These are phyloP conservation scores for Arthrinium phaeospermum DNA, from an alignment of 2,329 filamentous ascomycete species.

Conservation along the genomic window DNA sequence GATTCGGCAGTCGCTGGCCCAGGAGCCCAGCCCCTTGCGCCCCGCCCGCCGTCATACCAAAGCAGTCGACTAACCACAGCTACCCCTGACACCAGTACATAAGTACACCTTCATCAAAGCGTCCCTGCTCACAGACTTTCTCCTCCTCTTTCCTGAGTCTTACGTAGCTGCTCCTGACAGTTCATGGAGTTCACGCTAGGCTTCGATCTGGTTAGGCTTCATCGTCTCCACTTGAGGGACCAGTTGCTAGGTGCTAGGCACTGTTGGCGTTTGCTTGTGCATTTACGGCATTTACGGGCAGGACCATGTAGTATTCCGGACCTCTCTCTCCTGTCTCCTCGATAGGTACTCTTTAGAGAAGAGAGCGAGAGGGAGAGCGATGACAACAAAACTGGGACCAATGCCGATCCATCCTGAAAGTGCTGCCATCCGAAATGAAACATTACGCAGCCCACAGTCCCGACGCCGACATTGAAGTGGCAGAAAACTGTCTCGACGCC, in stretches of 20 bases:
- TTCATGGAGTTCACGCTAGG: neutral
- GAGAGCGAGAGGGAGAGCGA: neutral
- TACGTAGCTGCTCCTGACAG: neutral
- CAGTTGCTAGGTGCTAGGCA: neutral
- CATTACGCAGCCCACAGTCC: neutral
- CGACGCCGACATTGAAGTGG: neutral
- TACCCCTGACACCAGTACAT: neutral
- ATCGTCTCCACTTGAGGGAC: neutral
- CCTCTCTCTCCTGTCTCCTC: neutral
- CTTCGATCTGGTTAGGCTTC: neutral
- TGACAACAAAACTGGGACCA: neutral
- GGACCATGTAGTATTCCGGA: neutral
- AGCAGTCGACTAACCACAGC: neutral
- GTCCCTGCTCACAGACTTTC: neutral
- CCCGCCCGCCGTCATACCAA: neutral
- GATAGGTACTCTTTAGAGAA: neutral
- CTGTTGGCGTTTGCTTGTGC: neutral
- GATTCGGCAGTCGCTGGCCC: constrained; percentile 2
- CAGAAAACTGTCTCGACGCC: neutral
- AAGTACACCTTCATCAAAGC: neutral
- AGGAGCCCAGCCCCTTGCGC: neutral
- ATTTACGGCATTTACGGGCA: neutral
- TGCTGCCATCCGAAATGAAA: neutral
- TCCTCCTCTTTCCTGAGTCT: neutral
- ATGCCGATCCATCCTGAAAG: neutral